phyloP scores from a whole-genome alignment of 306 rosid genomes.

The Fragaria iinumae region DNA sequence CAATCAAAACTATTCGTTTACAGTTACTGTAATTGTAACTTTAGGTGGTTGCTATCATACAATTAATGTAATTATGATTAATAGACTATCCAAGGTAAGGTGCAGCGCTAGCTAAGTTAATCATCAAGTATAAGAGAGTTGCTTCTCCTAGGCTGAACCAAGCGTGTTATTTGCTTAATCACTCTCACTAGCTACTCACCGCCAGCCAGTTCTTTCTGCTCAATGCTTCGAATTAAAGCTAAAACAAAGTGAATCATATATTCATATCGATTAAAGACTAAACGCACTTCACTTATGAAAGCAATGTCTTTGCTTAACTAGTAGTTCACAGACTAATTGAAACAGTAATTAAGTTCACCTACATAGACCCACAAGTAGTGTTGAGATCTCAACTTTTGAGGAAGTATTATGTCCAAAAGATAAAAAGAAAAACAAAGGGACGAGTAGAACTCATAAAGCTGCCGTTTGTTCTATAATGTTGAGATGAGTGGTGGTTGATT shows the following conservation, averaged over 20 bases:
- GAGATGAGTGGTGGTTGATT: too few relatives aligned
- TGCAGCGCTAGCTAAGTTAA: background rate
- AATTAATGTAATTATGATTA: conserved; percentile 2
- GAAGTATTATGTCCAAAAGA: background rate
- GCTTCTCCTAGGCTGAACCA: conserved; percentile 13
- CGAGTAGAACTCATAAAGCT: background rate
- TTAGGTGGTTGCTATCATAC: conserved; percentile 3
- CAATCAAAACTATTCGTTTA: background rate
- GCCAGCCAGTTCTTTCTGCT: conserved; percentile 5
- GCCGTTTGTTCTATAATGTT: background rate
- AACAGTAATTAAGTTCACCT: conserved; percentile 19
- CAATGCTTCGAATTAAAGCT: conserved; percentile 44
- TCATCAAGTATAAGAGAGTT: background rate
- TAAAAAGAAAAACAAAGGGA: background rate
- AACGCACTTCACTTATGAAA: conserved; percentile 29
- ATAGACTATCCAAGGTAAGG: background rate
- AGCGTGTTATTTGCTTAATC: conserved; percentile 12
- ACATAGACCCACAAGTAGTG: conserved; percentile 24
- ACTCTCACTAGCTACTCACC: conserved; percentile 17
- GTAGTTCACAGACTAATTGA: conserved; percentile 26
- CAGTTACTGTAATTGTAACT: background rate
- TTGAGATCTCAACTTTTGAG: conserved; percentile 27
- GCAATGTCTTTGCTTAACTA: conserved; percentile 42
- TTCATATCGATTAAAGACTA: conserved; percentile 30
- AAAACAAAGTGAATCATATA: conserved; percentile 21